Evolutionary conservation across 192 early-diverging fungal species (phyloP).

Genomic region (Entomortierella chlamydospora): DNA sequence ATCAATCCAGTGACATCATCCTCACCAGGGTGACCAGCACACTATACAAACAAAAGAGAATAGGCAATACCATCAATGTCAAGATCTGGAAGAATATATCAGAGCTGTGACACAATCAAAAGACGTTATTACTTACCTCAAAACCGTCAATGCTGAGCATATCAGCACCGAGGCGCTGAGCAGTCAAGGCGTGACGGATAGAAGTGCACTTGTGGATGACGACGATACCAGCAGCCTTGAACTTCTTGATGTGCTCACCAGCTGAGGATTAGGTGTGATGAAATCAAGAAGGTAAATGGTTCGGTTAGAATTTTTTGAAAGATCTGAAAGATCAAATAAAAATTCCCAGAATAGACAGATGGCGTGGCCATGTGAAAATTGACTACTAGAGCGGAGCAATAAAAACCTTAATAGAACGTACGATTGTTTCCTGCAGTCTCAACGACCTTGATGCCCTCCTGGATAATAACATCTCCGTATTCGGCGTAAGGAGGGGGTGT

Average conservation of each 20-base stretch:
- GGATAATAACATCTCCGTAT: slow-evolving; percentile 78
- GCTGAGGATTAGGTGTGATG: slow-evolving; percentile 35
- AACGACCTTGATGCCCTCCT: slow-evolving; percentile 83
- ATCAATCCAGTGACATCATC: slow-evolving; percentile 82
- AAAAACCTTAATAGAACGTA: slow-evolving; percentile 30
- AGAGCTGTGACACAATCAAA: no score
- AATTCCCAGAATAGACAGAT: no score
- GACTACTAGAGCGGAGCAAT: slow-evolving; percentile 6
- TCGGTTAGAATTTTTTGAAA: neutral
- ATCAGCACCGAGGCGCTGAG: slow-evolving; percentile 73
- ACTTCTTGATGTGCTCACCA: slow-evolving; percentile 74
- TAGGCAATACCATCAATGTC: no score
- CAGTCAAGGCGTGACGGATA: slow-evolving; percentile 77
- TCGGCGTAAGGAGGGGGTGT: slow-evolving; percentile 83
- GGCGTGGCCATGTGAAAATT: neutral
- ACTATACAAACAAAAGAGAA: slow-evolving; percentile 37
- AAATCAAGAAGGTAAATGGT: neutral
- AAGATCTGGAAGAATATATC: no score
- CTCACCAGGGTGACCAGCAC: slow-evolving; percentile 88
- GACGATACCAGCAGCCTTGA: slow-evolving; percentile 77
- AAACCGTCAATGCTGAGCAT: slow-evolving; percentile 85
- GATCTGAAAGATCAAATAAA: no score
- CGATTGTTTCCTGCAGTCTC: slow-evolving; percentile 90
- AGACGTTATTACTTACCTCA: no score
- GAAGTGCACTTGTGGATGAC: slow-evolving; percentile 88